Evolutionary conservation across 106 monocot genomes (phyloP), one percentile per base, ranked within the genome.

Genomic region (Apostasia ramifera): DNA sequence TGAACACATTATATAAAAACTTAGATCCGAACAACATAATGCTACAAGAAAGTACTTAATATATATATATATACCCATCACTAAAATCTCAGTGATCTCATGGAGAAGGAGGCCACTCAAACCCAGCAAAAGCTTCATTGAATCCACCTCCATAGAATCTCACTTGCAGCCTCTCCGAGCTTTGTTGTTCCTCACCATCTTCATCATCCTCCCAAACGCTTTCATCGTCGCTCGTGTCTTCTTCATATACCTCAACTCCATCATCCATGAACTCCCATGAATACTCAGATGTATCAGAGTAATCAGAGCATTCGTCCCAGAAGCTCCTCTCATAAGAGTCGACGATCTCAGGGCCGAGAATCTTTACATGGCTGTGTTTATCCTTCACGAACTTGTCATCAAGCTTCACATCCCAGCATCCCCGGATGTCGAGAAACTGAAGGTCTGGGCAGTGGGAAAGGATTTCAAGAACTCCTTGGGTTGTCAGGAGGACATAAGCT

Each of bases 401-500:
- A 8, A 91, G 76, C 44, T 87, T 80, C 63, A 93, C 88, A 15
- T 86, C 81, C 92, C 88, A 92, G 66, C 92, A 93, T 11, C 88
- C 92, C 41, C 92, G 55, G 12, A 93, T 55, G 42, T 93, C 92
- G 54, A 93, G 48, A 57, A 71, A 81, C 65, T 86, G 76, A 12
- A 93, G 88, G 39, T 86, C 76, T 55, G 64, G 69, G 74, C 92
- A 93, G 11, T 63, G 50, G 2, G 81, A 53, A 7, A 93, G 81
- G 61, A 93, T 86, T 53, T 93, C 79, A 44, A 86, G 74, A 2
- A 88, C 77, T 1, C 83, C 88, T 2, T 4, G 48, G 2, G 75
- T 86, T 0, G 83, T 83, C 8, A 93, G 65, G 40, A 79, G 78
- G 12, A 85, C 54, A 58, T 93, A 86, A 40, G 81, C 76, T 46